phyloP scores from a whole-genome alignment of 176 grass and related monocot genomes.

The Microstegium vimineum region DNA sequence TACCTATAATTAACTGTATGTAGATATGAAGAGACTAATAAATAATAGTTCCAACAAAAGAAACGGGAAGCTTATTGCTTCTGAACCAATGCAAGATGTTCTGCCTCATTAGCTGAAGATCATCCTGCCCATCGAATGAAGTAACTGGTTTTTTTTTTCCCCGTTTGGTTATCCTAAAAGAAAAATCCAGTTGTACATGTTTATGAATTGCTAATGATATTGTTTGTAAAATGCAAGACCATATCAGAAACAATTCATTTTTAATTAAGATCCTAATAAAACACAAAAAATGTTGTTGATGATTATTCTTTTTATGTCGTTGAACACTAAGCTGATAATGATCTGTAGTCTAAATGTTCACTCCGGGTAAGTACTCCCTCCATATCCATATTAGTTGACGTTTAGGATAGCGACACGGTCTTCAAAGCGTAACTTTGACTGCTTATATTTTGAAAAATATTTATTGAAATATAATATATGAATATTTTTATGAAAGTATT shows the following conservation, averaged over 20 bases:
- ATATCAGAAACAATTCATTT: not conserved
- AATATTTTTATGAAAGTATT: too few species aligned
- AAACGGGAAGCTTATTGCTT: not conserved
- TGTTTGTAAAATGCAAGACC: not conserved
- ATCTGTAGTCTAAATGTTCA: not conserved
- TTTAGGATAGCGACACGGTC: too few species aligned
- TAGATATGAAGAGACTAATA: not conserved
- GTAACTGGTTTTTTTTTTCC: not conserved
- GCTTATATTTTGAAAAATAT: too few species aligned
- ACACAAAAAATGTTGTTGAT: not conserved
- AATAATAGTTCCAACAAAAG: not conserved
- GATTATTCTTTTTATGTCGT: not conserved
- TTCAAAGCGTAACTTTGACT: too few species aligned
- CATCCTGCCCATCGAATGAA: not conserved
- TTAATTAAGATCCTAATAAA: not conserved
- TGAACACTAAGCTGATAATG: not conserved
- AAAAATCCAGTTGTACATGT: not conserved
- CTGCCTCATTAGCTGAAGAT: not conserved
- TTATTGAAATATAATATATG: too few species aligned
- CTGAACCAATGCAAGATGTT: not conserved
- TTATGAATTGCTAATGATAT: not conserved
- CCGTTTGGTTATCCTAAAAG: not conserved
- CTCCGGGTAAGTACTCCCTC: not conserved
- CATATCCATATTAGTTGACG: too few species aligned
- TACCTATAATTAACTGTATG: not conserved